Base-by-base conservation (phyloP, 2,329 filamentous ascomycete species). In the Pseudonectria buxi region DNA sequence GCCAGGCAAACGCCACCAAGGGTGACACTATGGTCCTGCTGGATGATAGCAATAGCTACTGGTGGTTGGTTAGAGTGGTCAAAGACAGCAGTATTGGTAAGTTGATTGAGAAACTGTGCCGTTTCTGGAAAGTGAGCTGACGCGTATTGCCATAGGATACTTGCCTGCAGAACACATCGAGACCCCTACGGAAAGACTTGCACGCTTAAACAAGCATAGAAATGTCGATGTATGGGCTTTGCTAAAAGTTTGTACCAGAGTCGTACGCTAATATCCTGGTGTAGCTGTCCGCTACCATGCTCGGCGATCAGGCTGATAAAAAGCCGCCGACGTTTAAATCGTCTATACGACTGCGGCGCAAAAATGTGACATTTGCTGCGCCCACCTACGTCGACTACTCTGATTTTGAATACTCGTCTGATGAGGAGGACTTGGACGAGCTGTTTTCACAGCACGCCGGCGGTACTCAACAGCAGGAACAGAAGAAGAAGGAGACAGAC, bases 41-140 rank as follows among this genome's bases (percentile, higher is more conserved):
- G 14, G 92, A 98, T 56, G 92, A 98, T 55, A 96, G 88, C 66
- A 98, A 98, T 67, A 96, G 89, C 65, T 98, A 98, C 62, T 98
- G 92, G 92, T 98, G 92, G 92, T 76, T 98, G 42, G 92, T 98
- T 11, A 77, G 90, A 46, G 86, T 98, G 30, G 89, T 96, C 35
- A 96, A 96, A 62, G 92, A 98, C 63, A 94, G 86, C 60, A 96
- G 88, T 58, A 98, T 98, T 61, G 78, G 74, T 80, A 60, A 38
- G 67, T 51, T 26, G 24, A 15, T 14, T 12, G 28, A 6, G 14
- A 3, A n/a, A n/a, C 24, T 6, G 14, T 13, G 14, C 12, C n/a
- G 16, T 25, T 27, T 12, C 10, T 11, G 25, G 3, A 14, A 14
- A 6, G 22, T 10, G 18, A 16, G 15, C 44, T 55, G 30, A 61